Percentiles rank a stretch among this genome's conserved stretches.
Evolutionary conservation across 805 yeast species (phyloP).

Genomic region (Grigorovia transvaalensis): DNA sequence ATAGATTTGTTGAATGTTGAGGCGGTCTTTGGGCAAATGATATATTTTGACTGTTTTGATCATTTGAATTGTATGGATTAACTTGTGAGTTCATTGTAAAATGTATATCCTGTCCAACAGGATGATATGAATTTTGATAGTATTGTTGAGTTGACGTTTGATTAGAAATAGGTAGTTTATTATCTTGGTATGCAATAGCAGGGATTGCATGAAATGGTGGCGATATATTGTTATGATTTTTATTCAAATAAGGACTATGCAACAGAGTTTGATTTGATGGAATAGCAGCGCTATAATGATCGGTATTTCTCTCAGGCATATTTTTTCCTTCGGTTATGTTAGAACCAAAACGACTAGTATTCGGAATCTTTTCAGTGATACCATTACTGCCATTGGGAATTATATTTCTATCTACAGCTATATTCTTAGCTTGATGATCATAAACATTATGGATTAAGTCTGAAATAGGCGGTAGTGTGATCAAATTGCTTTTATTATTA

Average conservation of each 20-base stretch:
- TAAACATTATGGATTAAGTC: background rate
- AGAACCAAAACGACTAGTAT: no score
- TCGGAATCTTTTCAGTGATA: background rate
- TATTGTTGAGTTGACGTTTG: background rate
- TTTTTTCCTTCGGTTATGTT: no score
- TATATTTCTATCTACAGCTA: background rate
- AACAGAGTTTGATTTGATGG: no score
- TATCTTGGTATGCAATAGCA: no score
- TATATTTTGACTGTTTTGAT: background rate
- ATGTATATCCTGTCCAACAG: background rate
- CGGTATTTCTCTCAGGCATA: no score
- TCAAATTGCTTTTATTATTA: background rate
- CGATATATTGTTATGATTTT: no score
- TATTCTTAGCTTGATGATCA: background rate
- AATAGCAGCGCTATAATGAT: no score
- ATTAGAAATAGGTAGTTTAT: background rate
- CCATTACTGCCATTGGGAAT: background rate
- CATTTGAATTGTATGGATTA: background rate
- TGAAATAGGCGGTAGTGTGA: background rate
- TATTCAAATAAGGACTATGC: no score
- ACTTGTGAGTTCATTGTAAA: background rate
- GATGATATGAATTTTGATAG: background rate
- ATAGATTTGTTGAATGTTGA: background rate
- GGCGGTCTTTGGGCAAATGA: background rate
- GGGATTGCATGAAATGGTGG: no score